Percentiles rank a stretch among this genome's conserved stretches.
These are phyloP conservation scores for Raphanus hybrid DNA, from an alignment of 441 rosid genomes.

Conservation along the genomic window DNA sequence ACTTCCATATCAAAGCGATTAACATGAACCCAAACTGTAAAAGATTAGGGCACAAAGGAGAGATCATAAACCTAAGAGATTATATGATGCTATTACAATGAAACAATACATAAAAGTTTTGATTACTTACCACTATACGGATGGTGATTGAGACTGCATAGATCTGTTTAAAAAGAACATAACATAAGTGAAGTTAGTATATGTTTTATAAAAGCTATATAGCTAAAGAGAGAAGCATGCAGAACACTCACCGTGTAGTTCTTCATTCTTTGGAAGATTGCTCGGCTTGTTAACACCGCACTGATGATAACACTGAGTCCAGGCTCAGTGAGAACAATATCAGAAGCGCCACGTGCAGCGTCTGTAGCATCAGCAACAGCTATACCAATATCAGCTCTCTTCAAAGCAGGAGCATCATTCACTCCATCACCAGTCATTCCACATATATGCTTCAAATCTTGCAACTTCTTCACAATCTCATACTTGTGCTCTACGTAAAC, in stretches of 20 bases:
- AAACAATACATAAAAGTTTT: neutral
- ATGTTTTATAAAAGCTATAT: neutral
- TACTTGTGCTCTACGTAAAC: no score
- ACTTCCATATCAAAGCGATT: constrained; percentile 94
- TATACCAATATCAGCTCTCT: constrained; percentile 94
- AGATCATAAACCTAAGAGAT: no score
- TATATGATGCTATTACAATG: neutral
- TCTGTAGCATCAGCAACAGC: constrained; percentile 94
- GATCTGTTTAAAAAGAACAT: constrained; percentile 53
- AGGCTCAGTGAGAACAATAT: constrained; percentile 89
- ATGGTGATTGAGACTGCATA: constrained; percentile 96
- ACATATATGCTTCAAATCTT: no score
- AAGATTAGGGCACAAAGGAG: neutral
- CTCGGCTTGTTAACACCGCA: constrained; percentile 82
- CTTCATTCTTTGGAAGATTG: constrained; percentile 95
- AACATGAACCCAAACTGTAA: constrained; percentile 88
- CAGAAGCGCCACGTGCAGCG: constrained; percentile 94
- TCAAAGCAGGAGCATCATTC: constrained; percentile 91
- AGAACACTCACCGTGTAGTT: constrained; percentile 71
- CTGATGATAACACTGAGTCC: constrained; percentile 86
- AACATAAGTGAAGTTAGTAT: constrained; percentile 2
- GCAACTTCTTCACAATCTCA: no score
- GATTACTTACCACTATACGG: constrained; percentile 85
- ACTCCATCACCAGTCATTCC: constrained; percentile 44
- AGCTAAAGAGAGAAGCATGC: neutral